A percentile compares a stretch with the other conserved stretches of the same genome.
These are phyloP conservation scores for Podospora pseudopauciseta DNA, from an alignment of 495 filamentous ascomycete species.

Conservation along the genomic window DNA sequence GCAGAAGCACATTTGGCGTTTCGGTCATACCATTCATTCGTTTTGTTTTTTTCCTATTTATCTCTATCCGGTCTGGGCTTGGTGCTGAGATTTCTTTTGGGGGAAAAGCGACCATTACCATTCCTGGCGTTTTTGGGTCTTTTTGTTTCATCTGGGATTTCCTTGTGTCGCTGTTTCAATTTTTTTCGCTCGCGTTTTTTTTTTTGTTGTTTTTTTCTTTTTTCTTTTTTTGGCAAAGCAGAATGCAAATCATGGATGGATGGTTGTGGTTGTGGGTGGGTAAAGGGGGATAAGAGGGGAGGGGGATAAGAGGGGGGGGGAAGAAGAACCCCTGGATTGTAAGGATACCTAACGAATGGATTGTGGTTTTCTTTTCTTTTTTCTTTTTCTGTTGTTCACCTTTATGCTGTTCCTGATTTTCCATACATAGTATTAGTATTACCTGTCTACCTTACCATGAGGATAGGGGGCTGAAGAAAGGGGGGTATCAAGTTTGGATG, in stretches of 20 bases:
- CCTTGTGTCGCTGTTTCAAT: background rate
- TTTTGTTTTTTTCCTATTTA: background rate
- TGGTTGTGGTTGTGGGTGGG: background rate
- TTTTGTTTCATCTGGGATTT: background rate
- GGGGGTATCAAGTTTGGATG: background rate
- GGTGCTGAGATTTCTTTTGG: background rate
- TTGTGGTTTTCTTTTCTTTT: background rate
- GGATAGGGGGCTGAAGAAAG: background rate
- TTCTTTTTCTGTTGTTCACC: background rate
- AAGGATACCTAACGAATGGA: background rate
- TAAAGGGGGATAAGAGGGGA: background rate
- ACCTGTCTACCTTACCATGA: background rate
- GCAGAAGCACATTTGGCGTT: conserved; percentile 13
- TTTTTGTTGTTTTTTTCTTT: background rate
- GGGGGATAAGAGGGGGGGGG: no score
- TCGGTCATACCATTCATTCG: background rate
- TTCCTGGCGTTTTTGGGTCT: conserved; percentile 6
- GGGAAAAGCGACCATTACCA: conserved; percentile 8
- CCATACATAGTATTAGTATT: background rate
- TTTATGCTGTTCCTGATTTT: background rate
- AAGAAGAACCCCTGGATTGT: background rate
- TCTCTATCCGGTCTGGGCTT: conserved; percentile 1
- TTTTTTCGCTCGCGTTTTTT: background rate
- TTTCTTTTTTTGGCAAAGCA: background rate
- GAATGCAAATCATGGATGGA: background rate